Evolutionary conservation across 1,284 basidiomycete species (phyloP), one percentile per base, ranked within the genome.

Genomic region (Tilletia walkeri): DNA sequence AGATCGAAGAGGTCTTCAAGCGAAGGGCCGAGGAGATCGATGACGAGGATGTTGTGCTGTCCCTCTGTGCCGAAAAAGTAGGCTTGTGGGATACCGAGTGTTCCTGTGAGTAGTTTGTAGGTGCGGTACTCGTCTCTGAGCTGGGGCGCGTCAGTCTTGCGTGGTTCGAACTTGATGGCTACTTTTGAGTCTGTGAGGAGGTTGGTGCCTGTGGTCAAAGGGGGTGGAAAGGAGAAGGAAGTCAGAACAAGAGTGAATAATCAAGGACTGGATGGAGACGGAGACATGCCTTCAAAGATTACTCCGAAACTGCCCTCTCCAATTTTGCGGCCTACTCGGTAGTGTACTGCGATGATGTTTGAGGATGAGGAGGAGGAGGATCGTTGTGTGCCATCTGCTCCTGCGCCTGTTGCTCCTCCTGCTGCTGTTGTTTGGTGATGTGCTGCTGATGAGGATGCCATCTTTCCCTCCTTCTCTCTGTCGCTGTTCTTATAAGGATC

Each of bases 251-350:
- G n/a, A n/a, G n/a, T n/a, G n/a, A n/a, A n/a, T n/a, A n/a, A n/a
- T n/a, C n/a, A n/a, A n/a, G n/a, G n/a, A n/a, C n/a, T n/a, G n/a
- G n/a, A n/a, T n/a, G n/a, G n/a, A n/a, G n/a, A n/a, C n/a, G n/a
- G n/a, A n/a, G n/a, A n/a, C n/a, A n/a, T n/a, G n/a, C n/a, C 65
- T 50, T 68, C 65, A 77, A 91, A 92, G 20, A 92, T 90, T 71
- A 92, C 90, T 82, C 91, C 91, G 82, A 92, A 92, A 18, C 90
- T 90, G 73, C 91, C 91, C 85, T 92, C 91, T 71, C 91, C 91
- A 81, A 92, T 92, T 87, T 92, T 92, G 88, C 91, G 92, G 70
- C 91, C 91, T 69, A 92, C 90, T 74, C 89, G 65, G 69, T 67
- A 72, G 70, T 71, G 61, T 49, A 68, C 67, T 0, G n/a, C 67